phyloP scores from a whole-genome alignment of 257 asterid genomes.

The Salvia miltiorrhiza region DNA sequence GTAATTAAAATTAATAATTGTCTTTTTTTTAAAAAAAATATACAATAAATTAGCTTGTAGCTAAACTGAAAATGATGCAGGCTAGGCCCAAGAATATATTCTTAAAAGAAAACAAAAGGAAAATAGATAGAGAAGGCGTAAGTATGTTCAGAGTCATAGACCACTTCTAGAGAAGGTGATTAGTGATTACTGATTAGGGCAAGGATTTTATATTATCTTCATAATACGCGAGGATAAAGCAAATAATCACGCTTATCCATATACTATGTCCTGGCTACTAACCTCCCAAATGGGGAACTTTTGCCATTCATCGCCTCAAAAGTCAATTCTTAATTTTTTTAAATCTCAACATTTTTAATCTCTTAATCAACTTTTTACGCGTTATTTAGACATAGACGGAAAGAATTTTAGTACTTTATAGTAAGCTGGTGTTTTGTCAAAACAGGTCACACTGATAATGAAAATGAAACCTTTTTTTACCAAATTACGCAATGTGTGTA shows the following conservation, averaged over 20 bases:
- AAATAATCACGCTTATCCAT: not conserved
- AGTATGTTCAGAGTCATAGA: too few relatives aligned
- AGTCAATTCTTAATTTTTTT: slow-evolving; percentile 3
- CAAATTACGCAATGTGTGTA: slow-evolving; percentile 9
- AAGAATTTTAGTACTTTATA: not conserved
- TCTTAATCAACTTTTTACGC: not conserved
- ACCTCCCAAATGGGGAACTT: not conserved
- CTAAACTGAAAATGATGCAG: too few relatives aligned
- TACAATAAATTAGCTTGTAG: too few relatives aligned
- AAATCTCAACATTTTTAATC: not conserved
- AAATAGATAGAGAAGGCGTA: too few relatives aligned
- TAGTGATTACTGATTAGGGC: too few relatives aligned
- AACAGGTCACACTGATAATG: not conserved
- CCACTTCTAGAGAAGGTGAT: not conserved
- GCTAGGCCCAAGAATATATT: too few relatives aligned
- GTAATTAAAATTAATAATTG: too few relatives aligned
- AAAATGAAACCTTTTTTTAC: not conserved
- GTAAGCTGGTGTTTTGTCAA: not conserved
- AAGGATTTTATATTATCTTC: not conserved
- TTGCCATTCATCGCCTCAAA: not conserved
- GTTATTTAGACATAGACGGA: slow-evolving; percentile 10
- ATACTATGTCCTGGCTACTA: not conserved
- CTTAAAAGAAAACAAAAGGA: too few relatives aligned
- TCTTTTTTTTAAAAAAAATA: too few relatives aligned
- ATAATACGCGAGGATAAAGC: not conserved